These are phyloP conservation scores for Rosa rugosa DNA, from an alignment of 306 rosid species.

Conservation along the genomic window DNA sequence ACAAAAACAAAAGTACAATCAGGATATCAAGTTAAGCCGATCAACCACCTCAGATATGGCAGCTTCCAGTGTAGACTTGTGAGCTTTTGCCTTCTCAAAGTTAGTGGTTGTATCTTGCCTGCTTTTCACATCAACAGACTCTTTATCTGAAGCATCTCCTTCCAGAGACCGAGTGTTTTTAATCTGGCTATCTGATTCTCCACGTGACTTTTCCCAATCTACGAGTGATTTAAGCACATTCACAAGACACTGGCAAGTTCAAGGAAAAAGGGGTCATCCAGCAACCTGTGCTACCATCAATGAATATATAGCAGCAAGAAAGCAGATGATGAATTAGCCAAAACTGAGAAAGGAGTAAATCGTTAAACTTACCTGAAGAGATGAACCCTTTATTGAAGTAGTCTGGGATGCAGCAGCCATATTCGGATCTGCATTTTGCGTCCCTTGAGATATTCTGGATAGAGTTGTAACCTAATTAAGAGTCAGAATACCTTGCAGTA, in stretches of 20 bases:
- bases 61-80: slow-evolving; percentile 95
- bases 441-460: slow-evolving; percentile 89
- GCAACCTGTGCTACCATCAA: slow-evolving; percentile 18
- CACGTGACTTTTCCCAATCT: slow-evolving; percentile 84
- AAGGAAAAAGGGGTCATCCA: slow-evolving; percentile 33
- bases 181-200: slow-evolving; percentile 52
- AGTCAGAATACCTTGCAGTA: slow-evolving; percentile 26
- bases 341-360: slow-evolving; percentile 21
- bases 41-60: slow-evolving; percentile 72
- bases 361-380: slow-evolving; percentile 79
- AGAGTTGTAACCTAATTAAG: slow-evolving; percentile 76
- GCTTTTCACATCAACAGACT: slow-evolving; percentile 63
- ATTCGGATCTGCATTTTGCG: slow-evolving; percentile 80
- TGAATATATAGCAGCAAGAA: slow-evolving; percentile 12
- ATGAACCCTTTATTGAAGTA: slow-evolving; percentile 82
- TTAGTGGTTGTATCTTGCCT: slow-evolving; percentile 67
- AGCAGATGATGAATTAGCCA: slow-evolving; percentile 19
- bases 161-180: slow-evolving; percentile 37
- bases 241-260: slow-evolving; percentile 79
- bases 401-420: slow-evolving; percentile 67
- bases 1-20: slow-evolving; percentile 8
- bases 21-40: slow-evolving; percentile 22
- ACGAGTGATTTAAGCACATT: slow-evolving; percentile 94
- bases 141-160: slow-evolving; percentile 63
- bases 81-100: slow-evolving; percentile 97